Conservation (phyloP, 441 rosid genomes). For the Populus hybrid region DNA sequence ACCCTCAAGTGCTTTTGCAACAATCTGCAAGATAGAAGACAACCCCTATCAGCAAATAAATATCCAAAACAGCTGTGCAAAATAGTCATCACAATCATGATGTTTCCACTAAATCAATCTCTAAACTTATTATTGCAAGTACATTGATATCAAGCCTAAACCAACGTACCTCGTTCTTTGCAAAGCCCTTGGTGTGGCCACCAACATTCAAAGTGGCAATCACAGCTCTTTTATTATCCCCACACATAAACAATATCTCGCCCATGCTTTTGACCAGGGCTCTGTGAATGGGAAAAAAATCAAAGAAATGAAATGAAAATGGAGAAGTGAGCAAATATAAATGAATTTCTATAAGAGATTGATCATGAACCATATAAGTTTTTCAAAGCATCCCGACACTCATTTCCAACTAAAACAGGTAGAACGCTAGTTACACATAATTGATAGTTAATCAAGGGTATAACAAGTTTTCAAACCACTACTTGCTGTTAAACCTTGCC, state of each 20-base stretch:
- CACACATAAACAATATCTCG: constrained; percentile 86
- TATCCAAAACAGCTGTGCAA: not conserved
- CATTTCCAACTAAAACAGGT: not conserved
- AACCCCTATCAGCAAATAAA: constrained; percentile 9
- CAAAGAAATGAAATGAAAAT: not conserved
- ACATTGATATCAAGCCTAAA: constrained; percentile 14
- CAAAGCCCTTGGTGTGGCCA: constrained; percentile 34
- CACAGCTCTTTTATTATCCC: constrained; percentile 66
- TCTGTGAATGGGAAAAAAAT: constrained; percentile 36
- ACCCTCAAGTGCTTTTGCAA: constrained; percentile 56
- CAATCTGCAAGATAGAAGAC: constrained; percentile 37
- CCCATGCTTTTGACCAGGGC: constrained; percentile 89
- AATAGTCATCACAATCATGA: not conserved
- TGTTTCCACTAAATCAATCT: not conserved
- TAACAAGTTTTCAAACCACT: not conserved
- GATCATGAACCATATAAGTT: not conserved
- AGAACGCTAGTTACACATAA: not conserved
- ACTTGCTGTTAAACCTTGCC: not conserved
- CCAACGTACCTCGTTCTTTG: constrained; percentile 56
- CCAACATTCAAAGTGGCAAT: constrained; percentile 52
- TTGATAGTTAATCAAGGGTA: not conserved
- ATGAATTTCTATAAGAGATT: not conserved
- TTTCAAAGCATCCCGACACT: not conserved
- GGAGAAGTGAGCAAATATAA: not conserved
- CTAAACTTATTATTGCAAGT: not conserved